Evolutionary conservation across 768 basidiomycete species (phyloP), one percentile per base, ranked within the genome.

Genomic region (Hebeloma cylindrosporum): DNA sequence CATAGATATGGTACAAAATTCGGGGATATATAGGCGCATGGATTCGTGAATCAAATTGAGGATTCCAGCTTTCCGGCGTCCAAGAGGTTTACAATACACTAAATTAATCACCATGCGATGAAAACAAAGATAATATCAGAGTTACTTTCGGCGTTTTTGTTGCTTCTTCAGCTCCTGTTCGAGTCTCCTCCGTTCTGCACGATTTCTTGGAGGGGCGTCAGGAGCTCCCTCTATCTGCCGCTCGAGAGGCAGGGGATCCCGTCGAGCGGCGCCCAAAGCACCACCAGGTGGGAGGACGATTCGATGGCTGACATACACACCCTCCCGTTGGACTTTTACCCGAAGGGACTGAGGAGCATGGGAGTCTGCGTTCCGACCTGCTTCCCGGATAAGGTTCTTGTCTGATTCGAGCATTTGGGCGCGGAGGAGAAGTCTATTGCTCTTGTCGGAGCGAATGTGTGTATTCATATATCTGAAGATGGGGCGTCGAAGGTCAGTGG

Each of bases 331-430:
- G 27, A 54, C 41, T 36, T 57, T 57, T 11, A 54, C 25, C 8
- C 45, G 48, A 4, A 57, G 39, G 21, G 51, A 43, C 13, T 40
- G 41, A 7, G 45, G 23, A 10, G 53, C 41, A 29, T 52, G 40
- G 2, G 26, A 35, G 11, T 45, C 23, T 0, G 50, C 44, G 7
- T 52, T 43, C 3, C 48, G 40, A 3, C 47, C 50, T 2, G 51
- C 50, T 21, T 57, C 40, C 11, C 49, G 44, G 17, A 57, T 54
- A 16, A 57, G 48, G 30, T 54, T 43, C 22, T 54, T 57, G 41
- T 57, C 53, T 7, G 33, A 36, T 23, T 43, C 38, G 3, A 52
- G 47, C 56, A 57, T 54, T 4, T 41, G 42, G 0, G 40, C 41
- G 5, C 56, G 47, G 2, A 57, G 36, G 2, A 44, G 37, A 5